Conservation (phyloP, 345 rosid species). For the Arabidopsis arenosa region DNA sequence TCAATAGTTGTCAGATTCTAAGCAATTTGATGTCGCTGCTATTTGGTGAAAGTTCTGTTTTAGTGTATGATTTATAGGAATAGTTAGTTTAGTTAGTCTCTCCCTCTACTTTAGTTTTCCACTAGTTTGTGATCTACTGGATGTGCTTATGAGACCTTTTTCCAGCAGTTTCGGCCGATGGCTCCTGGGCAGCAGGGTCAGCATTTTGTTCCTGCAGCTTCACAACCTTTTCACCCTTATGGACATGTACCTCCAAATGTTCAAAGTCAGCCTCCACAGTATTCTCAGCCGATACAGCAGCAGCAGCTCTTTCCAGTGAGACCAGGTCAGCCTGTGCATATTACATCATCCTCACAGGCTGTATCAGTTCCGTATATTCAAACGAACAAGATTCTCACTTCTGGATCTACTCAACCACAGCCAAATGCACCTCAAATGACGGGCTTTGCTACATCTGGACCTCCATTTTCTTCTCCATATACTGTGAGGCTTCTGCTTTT, state of each 20-base stretch:
- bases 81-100: conserved; percentile 5
- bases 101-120: conserved; percentile 37
- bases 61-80: conserved; percentile 1
- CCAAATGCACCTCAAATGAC: conserved; percentile 51
- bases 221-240: conserved; percentile 77
- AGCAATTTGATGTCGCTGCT: not conserved
- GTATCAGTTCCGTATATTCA: conserved; percentile 62
- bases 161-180: conserved; percentile 71
- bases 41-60: not conserved
- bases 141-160: conserved; percentile 25
- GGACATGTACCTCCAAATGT: conserved; percentile 69
- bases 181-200: conserved; percentile 71
- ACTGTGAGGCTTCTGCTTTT: conserved; percentile 51
- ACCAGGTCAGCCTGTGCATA: conserved; percentile 74
- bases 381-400: conserved; percentile 60
- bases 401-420: conserved; percentile 63
- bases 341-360: conserved; percentile 64
- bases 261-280: conserved; percentile 68
- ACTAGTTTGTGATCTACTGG: conserved; percentile 1
- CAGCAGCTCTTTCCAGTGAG: conserved; percentile 70
- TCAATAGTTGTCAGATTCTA: not conserved
- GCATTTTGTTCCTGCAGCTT: conserved; percentile 58
- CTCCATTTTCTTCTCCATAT: conserved; percentile 62
- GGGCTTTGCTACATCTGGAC: conserved; percentile 61
- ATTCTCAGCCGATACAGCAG: conserved; percentile 67